Base-by-base conservation (phyloP, 352 stramenopile species). In the Globisporangium irregulare region DNA sequence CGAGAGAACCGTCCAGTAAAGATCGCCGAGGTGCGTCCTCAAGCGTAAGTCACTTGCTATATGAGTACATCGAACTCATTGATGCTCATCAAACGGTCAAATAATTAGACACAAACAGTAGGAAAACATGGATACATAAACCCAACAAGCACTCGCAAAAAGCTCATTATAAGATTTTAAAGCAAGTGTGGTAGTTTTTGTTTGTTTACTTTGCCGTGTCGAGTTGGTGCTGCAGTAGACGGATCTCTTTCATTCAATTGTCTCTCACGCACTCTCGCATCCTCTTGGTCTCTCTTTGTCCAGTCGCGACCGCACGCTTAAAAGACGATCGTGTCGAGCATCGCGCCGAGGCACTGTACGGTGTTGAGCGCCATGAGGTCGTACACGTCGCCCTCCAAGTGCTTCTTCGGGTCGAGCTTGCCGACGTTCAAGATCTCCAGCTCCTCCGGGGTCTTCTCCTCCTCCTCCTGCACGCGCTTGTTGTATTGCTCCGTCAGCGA, bases 241-340 rank as follows among this genome's bases (percentile, higher is more conserved):
- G 38, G 38, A 14, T 61, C 55, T 24, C 4, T 20, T 27, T 7
- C 32, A 46, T 46, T 46, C 38, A 3, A 46, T 14, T 46, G 38
- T 20, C n/a, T 62, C 41, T 51, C 38, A 18, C 54, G 14, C 38
- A 15, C 41, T 29, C 8, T 51, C 6, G 57, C 34, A 24, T 62
- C 9, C 12, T 46, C 22, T 62, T 12, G 7, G 6, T 53, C 34
- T 62, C 22, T 8, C 7, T 62, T 34, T n/a, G 32, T 24, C n/a
- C 12, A 10, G 4, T 22, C 10, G 1, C 22, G 20, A 20, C 6
- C 12, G 3, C 15, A 29, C 53, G 20, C 24, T 63, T 96, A 99
- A 78, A 99, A 99, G 58, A 99, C 95, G 41, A 99, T 98, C 15
- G 97, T 99, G 88, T 99, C 93, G 41, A 99, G 86, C 97, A 99